Conservation (phyloP, 106 monocot genomes). For the Allium fistulosum region DNA sequence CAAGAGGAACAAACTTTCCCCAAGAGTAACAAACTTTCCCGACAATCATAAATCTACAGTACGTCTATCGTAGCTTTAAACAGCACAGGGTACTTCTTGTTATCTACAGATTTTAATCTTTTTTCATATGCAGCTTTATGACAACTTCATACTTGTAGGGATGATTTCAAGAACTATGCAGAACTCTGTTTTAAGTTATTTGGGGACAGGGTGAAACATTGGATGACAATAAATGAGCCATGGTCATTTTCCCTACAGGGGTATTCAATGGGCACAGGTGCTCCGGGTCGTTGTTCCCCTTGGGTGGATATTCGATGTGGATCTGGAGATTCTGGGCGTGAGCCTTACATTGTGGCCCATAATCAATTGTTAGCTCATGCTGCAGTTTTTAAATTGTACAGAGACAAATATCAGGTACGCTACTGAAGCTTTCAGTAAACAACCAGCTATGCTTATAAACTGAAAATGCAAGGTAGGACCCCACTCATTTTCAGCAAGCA, state of each 20-base stretch:
- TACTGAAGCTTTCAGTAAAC: too few relatives aligned
- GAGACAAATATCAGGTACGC: slow-evolving; percentile 8
- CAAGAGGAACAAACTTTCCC: too few relatives aligned
- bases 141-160: neutral
- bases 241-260: neutral
- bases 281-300: slow-evolving; percentile 12
- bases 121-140: too few relatives aligned
- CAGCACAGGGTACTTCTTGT: too few relatives aligned
- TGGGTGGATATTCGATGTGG: slow-evolving; percentile 3
- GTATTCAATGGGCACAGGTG: slow-evolving; percentile 3
- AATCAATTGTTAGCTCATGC: slow-evolving; percentile 18
- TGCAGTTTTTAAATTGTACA: slow-evolving; percentile 10
- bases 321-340: slow-evolving; percentile 13
- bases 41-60: too few relatives aligned
- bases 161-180: slow-evolving; percentile 15
- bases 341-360: slow-evolving; percentile 17
- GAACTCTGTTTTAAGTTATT: slow-evolving; percentile 8
- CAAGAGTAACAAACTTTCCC: too few relatives aligned
- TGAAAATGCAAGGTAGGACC: too few relatives aligned
- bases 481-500: too few relatives aligned
- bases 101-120: too few relatives aligned
- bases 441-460: too few relatives aligned
- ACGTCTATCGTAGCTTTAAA: too few relatives aligned
- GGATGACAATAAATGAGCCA: slow-evolving; percentile 28
- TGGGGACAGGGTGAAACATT: slow-evolving; percentile 25